Evolutionary conservation across 1,284 basidiomycete genomes (phyloP).

Genomic region (Puccinia hordei): DNA sequence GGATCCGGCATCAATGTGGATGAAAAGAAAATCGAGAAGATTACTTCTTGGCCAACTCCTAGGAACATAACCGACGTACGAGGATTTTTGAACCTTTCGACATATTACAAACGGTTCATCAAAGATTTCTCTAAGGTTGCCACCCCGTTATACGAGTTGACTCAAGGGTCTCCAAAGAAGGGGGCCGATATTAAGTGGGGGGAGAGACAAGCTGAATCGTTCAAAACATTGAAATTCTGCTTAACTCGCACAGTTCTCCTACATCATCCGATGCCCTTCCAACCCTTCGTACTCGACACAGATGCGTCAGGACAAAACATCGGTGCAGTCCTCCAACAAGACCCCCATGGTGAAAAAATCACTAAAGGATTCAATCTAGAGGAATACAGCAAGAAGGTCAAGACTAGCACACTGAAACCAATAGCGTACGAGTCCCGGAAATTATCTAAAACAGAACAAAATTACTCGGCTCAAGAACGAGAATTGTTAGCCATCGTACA

Average conservation of each 20-base stretch:
- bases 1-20: no score
- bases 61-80: no score
- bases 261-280: constrained; percentile 9
- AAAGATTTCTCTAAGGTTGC: no score
- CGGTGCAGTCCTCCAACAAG: constrained; percentile 24
- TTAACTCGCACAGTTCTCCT: background rate
- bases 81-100: no score
- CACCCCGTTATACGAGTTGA: no score
- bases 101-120: no score
- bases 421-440: constrained; percentile 10
- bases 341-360: background rate
- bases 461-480: constrained; percentile 2
- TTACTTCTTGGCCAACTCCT: no score
- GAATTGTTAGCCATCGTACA: constrained; percentile 19
- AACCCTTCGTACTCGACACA: background rate
- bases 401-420: background rate
- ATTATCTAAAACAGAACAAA: background rate
- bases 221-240: background rate
- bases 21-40: no score
- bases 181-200: background rate
- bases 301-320: background rate
- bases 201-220: background rate
- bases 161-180: no score
- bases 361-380: background rate
- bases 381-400: background rate